These are phyloP conservation scores for Alternaria postmessia DNA, from an alignment of 2,329 filamentous ascomycete genomes.

Conservation along the genomic window DNA sequence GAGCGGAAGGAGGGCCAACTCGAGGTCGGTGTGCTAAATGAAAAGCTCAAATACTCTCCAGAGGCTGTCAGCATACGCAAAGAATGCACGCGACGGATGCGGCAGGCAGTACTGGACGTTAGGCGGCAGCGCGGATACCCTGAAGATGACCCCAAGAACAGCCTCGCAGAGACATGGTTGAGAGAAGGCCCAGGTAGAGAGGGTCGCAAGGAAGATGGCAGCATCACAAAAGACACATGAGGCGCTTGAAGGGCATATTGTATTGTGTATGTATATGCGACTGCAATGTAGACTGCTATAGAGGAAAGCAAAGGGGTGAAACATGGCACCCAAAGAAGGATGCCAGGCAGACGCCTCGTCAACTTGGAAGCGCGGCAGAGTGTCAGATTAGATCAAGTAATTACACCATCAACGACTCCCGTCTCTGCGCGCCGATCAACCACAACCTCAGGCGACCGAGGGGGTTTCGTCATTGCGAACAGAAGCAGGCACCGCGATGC, in stretches of 20 bases:
- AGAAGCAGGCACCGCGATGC: conserved; percentile 18
- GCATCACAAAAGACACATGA: conserved; percentile 65
- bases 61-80: conserved; percentile 80
- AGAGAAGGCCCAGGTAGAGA: conserved; percentile 62
- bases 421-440: conserved; percentile 33
- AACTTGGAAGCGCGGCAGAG: conserved; percentile 26
- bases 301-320: neutral
- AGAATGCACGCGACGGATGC: conserved; percentile 80
- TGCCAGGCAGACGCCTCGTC: conserved; percentile 13
- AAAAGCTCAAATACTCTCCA: conserved; percentile 70
- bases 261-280: conserved; percentile 4
- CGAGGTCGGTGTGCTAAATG: conserved; percentile 67
- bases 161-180: conserved; percentile 82
- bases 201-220: conserved; percentile 68
- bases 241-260: neutral
- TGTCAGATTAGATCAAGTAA: conserved; percentile 72
- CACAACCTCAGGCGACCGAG: conserved; percentile 24
- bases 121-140: conserved; percentile 74
- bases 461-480: conserved; percentile 33
- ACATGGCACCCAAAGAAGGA: no score
- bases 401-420: conserved; percentile 58
- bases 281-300: neutral
- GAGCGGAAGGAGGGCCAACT: conserved; percentile 55
- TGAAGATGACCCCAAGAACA: conserved; percentile 80
- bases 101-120: conserved; percentile 82